A percentile compares a stretch with the other conserved stretches of the same genome.
These are phyloP conservation scores for Xylaria bambusicola DNA, from an alignment of 495 filamentous ascomycete genomes.

Conservation along the genomic window DNA sequence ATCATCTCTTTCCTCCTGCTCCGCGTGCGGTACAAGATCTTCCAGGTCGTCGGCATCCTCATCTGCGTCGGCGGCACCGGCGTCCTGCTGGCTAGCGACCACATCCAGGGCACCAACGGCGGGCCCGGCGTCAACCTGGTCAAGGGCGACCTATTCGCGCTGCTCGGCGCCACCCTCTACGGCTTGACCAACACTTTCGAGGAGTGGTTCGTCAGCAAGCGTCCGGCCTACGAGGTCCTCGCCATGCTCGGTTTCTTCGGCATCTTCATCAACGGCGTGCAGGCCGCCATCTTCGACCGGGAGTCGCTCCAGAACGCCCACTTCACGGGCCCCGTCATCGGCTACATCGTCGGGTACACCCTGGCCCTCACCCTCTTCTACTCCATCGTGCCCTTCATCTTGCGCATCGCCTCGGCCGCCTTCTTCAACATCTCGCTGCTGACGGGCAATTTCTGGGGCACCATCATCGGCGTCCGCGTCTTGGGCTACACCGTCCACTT, in stretches of 20 bases:
- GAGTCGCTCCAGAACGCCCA: constrained; percentile 63
- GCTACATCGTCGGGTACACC: constrained; percentile 87
- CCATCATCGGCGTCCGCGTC: constrained; percentile 82
- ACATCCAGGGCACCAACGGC: constrained; percentile 71
- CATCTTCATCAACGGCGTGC: constrained; percentile 86
- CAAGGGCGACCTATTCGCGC: constrained; percentile 90
- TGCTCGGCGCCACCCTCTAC: constrained; percentile 88
- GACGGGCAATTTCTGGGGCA: constrained; percentile 96
- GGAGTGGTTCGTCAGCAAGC: constrained; percentile 86
- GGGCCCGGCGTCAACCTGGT: constrained; percentile 66
- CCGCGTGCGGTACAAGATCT: constrained; percentile 80
- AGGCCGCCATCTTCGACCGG: constrained; percentile 89
- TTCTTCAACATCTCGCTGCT: constrained; percentile 96
- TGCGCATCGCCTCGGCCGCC: constrained; percentile 84
- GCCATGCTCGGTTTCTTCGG: constrained; percentile 88
- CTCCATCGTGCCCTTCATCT: constrained; percentile 77
- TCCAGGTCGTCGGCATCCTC: constrained; percentile 83
- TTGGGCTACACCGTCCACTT: constrained; percentile 81
- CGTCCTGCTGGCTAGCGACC: constrained; percentile 82
- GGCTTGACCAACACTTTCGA: constrained; percentile 87
- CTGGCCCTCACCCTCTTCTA: constrained; percentile 83
- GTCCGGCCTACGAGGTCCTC: constrained; percentile 90
- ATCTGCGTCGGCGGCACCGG: constrained; percentile 93
- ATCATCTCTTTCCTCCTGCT: constrained; percentile 79
- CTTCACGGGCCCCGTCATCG: constrained; percentile 69